Base-by-base conservation (phyloP, 495 filamentous ascomycete species). In the Podospora didyma region DNA sequence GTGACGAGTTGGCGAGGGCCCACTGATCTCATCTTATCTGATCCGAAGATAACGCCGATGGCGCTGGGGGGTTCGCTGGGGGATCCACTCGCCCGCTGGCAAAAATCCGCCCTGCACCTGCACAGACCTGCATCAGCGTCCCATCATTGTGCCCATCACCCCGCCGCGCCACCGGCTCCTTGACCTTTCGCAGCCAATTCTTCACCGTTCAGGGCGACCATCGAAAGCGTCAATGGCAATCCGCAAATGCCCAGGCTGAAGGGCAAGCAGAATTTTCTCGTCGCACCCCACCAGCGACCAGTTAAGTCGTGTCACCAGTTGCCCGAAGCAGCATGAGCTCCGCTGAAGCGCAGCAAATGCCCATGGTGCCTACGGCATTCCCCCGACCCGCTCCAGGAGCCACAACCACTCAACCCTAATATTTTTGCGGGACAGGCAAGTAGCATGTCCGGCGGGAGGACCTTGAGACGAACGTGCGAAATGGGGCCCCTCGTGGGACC, bases 21-120 rank as follows among this genome's bases (percentile, higher is more conserved):
- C 57, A 46, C 61, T 56, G 53, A 60, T 63, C 54, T 28, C 64
- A 77, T 77, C 75, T 79, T 77, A 79, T 79, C 75, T 66, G 75
- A 79, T 79, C 75, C 70, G 59, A 72, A 75, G 75, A 77, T 77
- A 77, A 75, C 42, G 58, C 74, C 74, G 73, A 74, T 72, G 69
- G 69, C 71, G 73, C 68, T 55, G 60, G 53, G 16, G 26, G 26
- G 26, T 9, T 69, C 71, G 73, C 68, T 55, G 60, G 51, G 16
- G 47, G 56, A 48, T 41, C 58, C 54, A 42, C 53, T 53, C 2
- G 28, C 52, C 59, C 58, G 47, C 59, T 65, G 58, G 61, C 39
- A 61, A 53, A 58, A 60, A 51, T 54, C 41, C 5, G 2, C 3
- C n/a, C 53, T 53, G 9, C 45, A n/a, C 34, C 12, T 59, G 62